phyloP scores from a whole-genome alignment of 805 yeast species.

The Lachancea fermentati region DNA sequence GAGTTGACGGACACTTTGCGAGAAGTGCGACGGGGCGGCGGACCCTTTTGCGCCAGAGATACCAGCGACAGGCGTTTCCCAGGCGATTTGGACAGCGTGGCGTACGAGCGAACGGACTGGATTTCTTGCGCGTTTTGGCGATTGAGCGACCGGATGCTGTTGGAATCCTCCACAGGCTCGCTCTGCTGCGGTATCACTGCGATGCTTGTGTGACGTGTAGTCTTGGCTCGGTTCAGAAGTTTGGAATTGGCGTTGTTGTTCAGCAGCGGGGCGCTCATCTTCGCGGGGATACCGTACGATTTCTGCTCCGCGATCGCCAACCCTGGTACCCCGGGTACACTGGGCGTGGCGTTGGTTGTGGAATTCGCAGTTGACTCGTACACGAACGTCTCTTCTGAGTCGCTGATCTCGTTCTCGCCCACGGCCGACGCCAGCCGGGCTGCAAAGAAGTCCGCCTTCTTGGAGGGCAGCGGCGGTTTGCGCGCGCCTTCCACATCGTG shows the following conservation, averaged over 20 bases:
- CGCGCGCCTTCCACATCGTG: conserved; percentile 4
- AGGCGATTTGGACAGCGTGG: conserved; percentile 20
- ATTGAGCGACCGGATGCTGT: conserved; percentile 8
- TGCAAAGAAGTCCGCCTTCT: conserved; percentile 90
- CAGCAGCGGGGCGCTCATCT: conserved; percentile 31
- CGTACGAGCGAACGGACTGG: conserved; percentile 23
- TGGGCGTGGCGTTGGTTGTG: conserved; percentile 26
- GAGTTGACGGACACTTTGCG: conserved; percentile 4
- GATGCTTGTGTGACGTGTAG: conserved; percentile 30
- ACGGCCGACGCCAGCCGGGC: conserved; percentile 93
- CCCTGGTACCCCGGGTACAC: conserved; percentile 9
- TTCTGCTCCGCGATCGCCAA: conserved; percentile 15
- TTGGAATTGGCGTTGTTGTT: conserved; percentile 14
- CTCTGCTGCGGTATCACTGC: conserved; percentile 22
- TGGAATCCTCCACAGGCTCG: conserved; percentile 6
- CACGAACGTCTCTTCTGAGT: conserved; percentile 94
- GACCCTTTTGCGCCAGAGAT: conserved; percentile 13
- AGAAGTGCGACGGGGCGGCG: conserved; percentile 5
- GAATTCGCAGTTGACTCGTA: conserved; percentile 52
- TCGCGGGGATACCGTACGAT: conserved; percentile 26
- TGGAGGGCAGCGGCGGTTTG: conserved; percentile 21
- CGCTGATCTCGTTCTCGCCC: conserved; percentile 80
- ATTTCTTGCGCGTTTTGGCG: conserved; percentile 16
- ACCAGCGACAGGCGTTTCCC: conserved; percentile 22
- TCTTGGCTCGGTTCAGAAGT: conserved; percentile 25